phyloP scores from a whole-genome alignment of 345 rosid genomes.

The Streptanthus diversifolius region DNA sequence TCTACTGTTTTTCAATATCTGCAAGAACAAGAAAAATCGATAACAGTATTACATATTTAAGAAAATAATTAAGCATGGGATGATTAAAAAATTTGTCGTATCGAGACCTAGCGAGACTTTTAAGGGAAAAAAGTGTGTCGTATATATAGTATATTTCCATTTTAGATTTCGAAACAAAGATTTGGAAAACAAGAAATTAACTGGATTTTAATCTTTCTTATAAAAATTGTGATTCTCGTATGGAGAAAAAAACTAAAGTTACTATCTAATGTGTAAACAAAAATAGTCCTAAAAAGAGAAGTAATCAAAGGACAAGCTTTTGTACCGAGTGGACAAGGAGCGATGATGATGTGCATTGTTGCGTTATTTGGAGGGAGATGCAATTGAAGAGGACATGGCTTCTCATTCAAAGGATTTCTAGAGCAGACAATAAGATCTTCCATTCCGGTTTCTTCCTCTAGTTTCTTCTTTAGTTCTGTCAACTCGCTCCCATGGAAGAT shows the following conservation, averaged over 20 bases:
- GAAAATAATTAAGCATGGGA: neutral
- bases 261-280: neutral
- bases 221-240: neutral
- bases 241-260: neutral
- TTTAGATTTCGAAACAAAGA: slow-evolving; percentile 5
- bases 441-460: slow-evolving; percentile 58
- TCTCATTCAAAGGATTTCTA: slow-evolving; percentile 59
- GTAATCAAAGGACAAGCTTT: neutral
- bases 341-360: slow-evolving; percentile 59
- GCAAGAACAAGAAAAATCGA: neutral
- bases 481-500: slow-evolving; percentile 61
- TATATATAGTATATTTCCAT: neutral
- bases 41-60: neutral
- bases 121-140: neutral
- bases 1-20: neutral
- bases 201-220: neutral
- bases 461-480: slow-evolving; percentile 48
- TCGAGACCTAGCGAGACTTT: neutral
- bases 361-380: slow-evolving; percentile 90
- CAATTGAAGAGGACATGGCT: slow-evolving; percentile 73
- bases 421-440: slow-evolving; percentile 55
- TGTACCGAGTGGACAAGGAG: slow-evolving; percentile 39
- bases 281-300: neutral
- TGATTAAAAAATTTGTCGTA: neutral
- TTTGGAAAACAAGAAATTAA: neutral